Conservation (phyloP, 202 grass and related monocot species). For the Zizania palustris region DNA sequence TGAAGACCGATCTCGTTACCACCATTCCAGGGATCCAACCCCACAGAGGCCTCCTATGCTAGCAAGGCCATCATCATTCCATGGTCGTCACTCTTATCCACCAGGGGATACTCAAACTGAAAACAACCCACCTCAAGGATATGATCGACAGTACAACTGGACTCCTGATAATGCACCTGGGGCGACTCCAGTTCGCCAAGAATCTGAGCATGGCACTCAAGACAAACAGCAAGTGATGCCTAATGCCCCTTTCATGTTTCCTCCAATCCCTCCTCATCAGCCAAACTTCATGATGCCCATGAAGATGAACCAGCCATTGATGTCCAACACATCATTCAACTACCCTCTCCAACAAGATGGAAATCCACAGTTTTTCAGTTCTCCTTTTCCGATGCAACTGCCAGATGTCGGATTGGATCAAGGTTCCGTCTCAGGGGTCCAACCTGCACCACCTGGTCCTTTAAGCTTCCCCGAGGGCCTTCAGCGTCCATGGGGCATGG, state of each 20-base stretch:
- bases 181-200: conserved; percentile 42
- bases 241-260: conserved; percentile 68
- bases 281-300: conserved; percentile 78
- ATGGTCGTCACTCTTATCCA: conserved; percentile 56
- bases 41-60: conserved; percentile 47
- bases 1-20: conserved; percentile 63
- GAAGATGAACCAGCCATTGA: conserved; percentile 73
- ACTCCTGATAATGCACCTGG: conserved; percentile 51
- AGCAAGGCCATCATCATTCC: conserved; percentile 55
- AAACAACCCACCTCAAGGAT: conserved; percentile 64
- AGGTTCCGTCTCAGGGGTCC: conserved; percentile 52
- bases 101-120: conserved; percentile 58
- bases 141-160: conserved; percentile 57
- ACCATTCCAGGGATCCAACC: conserved; percentile 71
- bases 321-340: conserved; percentile 49
- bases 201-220: conserved; percentile 56
- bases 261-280: conserved; percentile 67
- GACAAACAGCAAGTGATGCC: conserved; percentile 60
- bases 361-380: conserved; percentile 62
- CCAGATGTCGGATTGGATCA: conserved; percentile 63
- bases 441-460: conserved; percentile 43
- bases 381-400: conserved; percentile 66
- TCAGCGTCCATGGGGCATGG: conserved; percentile 66
- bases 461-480: conserved; percentile 50
- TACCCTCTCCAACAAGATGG: conserved; percentile 66